These are phyloP conservation scores for Coprinellus aureogranulatus DNA, from an alignment of 768 basidiomycete genomes.

Conservation along the genomic window DNA sequence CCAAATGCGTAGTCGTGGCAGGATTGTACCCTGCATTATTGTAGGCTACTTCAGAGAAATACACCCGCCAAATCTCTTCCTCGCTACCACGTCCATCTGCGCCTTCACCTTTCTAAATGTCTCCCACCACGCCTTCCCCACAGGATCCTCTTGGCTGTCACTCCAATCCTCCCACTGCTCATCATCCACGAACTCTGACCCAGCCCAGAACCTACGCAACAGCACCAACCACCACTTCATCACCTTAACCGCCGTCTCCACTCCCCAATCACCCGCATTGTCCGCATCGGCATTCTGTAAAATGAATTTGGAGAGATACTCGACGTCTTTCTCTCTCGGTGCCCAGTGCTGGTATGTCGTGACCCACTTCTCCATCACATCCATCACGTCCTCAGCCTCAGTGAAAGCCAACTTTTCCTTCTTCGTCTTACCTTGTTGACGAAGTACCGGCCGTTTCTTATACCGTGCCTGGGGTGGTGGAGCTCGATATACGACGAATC, in stretches of 20 bases:
- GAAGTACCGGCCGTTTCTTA: slow-evolving; percentile 48
- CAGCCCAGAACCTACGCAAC: slow-evolving; percentile 61
- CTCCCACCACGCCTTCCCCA: slow-evolving; percentile 80
- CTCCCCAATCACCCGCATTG: slow-evolving; percentile 52
- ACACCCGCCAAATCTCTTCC: slow-evolving; percentile 69
- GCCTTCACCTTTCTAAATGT: slow-evolving; percentile 69
- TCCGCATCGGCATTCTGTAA: slow-evolving; percentile 61
- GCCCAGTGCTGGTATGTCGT: slow-evolving; percentile 52
- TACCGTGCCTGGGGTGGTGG: slow-evolving; percentile 59
- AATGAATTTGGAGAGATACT: slow-evolving; percentile 72
- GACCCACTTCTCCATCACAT: slow-evolving; percentile 75
- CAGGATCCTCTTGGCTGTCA: slow-evolving; percentile 34
- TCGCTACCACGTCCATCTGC: slow-evolving; percentile 62
- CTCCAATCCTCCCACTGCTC: slow-evolving; percentile 28
- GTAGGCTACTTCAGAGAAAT: slow-evolving; percentile 51
- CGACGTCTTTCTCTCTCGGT: slow-evolving; percentile 75
- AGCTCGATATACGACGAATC: slow-evolving; percentile 41
- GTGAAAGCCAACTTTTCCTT: slow-evolving; percentile 58
- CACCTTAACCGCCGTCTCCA: slow-evolving; percentile 67
- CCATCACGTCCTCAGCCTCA: slow-evolving; percentile 71
- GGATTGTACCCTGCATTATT: too few relatives aligned
- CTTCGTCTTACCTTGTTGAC: slow-evolving; percentile 55
- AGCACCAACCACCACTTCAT: slow-evolving; percentile 83
- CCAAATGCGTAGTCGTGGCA: too few relatives aligned
- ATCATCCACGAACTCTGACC: slow-evolving; percentile 45